Evolutionary conservation across 148 eudicot species (phyloP), one percentile per base, ranked within the genome.

Genomic region (Fagopyrum homotropicum): DNA sequence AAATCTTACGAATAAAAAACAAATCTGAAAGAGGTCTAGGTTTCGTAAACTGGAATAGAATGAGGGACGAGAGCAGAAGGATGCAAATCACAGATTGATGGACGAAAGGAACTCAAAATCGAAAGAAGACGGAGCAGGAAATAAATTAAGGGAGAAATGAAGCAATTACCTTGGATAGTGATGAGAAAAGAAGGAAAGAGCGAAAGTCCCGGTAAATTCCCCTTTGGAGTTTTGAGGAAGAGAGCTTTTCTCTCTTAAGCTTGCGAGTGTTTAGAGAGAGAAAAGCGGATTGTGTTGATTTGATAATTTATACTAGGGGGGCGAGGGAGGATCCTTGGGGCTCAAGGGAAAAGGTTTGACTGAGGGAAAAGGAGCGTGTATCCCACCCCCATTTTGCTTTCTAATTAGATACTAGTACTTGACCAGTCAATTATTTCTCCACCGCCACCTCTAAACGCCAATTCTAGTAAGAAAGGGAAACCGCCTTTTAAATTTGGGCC

Each of bases 181-280:
- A 22, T 1, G 71, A 0, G 30, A 43, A 11, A 5, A 63, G 6
- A 66, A 66, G 15, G 46, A 66, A 26, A 60, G 66, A 7, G 71
- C 71, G 71, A 0, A 43, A 66, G 47, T 66, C 19, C 46, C 69
- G 69, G 69, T 63, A 8, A 15, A 17, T 66, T 66, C 15, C 4
- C 7, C 63, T 57, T 3, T 4, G 63, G 29, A 17, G 63, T 19
- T 57, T 29, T 5, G 63, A 19, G 63, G 63, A 29, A 19, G 71
- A 43, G 71, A 66, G 71, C 46, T 66, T 66, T 66, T 66, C 71
- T 66, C 46, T 66, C 17, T 66, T 26, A 9, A 30, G 69, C 44
- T 63, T 9, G 69, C 35, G 71, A 35, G 43, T 66, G 71, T 43
- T 14, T 14, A 35, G 43, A 30, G 69, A 64, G 45, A 35, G 15